A percentile compares a stretch with the other conserved stretches of the same genome.
Evolutionary conservation across 257 asterid genomes (phyloP).

Genomic region (Verbena officinalis): DNA sequence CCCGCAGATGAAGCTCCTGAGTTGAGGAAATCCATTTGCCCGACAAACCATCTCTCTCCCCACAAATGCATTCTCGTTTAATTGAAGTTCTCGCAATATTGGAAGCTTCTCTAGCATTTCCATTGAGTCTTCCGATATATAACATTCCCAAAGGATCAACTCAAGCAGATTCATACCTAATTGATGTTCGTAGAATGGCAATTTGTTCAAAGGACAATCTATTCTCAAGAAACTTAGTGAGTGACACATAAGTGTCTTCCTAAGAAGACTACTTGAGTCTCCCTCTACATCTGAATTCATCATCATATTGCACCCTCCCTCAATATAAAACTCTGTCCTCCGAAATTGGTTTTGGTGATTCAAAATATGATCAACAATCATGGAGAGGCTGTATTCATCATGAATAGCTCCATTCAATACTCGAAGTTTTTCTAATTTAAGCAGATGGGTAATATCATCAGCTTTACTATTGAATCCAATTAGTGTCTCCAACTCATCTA

Average conservation of each 20-base stretch:
- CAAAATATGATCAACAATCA: not conserved
- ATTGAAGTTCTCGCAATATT: not conserved
- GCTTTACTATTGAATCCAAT: not conserved
- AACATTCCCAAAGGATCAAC: not conserved
- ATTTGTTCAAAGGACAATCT: not conserved
- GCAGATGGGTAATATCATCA: not conserved
- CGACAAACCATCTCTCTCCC: constrained; percentile 11
- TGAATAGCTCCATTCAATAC: not conserved
- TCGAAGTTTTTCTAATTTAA: not conserved
- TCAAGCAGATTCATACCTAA: not conserved
- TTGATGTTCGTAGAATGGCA: not conserved
- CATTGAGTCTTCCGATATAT: constrained; percentile 8
- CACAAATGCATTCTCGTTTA: not conserved
- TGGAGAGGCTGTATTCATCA: not conserved
- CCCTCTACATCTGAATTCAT: not conserved
- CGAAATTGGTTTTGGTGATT: not conserved
- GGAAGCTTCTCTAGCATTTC: constrained; percentile 17
- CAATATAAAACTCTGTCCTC: not conserved
- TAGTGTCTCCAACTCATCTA: not conserved
- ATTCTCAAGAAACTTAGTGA: not conserved
- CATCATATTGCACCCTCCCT: not conserved
- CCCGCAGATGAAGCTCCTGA: not conserved
- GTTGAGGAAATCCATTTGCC: constrained; percentile 23
- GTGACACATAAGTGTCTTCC: not conserved
- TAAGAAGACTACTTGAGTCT: not conserved